Evolutionary conservation across 805 yeast genomes (phyloP).

Genomic region (Candida peoriensis): DNA sequence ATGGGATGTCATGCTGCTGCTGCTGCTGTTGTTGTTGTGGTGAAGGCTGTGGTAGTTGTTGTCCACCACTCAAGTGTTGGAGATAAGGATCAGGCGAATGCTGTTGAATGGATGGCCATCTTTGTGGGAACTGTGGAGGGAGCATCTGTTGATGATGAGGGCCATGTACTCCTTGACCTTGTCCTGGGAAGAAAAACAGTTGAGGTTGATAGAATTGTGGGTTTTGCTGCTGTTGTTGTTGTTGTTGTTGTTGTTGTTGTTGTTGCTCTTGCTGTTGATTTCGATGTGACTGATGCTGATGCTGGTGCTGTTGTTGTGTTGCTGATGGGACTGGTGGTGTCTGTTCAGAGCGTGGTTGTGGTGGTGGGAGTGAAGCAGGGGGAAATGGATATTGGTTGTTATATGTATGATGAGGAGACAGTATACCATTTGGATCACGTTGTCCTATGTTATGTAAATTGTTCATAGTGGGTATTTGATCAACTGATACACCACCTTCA

Average conservation of each 20-base stretch:
- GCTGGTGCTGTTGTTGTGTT: slow-evolving; percentile 4
- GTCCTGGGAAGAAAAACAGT: background rate
- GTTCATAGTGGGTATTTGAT: too few relatives aligned
- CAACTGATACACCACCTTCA: slow-evolving; percentile 12
- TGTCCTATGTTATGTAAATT: too few relatives aligned
- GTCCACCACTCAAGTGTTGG: background rate
- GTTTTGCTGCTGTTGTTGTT: slow-evolving; percentile 2
- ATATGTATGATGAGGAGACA: too few relatives aligned
- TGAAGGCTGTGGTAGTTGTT: background rate
- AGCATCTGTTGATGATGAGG: background rate
- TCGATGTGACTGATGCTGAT: slow-evolving; percentile 5
- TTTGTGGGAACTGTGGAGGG: background rate
- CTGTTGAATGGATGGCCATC: background rate
- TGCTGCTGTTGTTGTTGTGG: background rate
- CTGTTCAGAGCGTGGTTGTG: slow-evolving; percentile 7
- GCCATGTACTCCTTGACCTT: background rate
- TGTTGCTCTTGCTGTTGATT: background rate
- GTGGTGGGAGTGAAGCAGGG: slow-evolving; percentile 6
- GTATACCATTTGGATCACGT: too few relatives aligned
- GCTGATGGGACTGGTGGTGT: slow-evolving; percentile 9
- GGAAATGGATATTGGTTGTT: too few relatives aligned
- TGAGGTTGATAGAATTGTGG: slow-evolving; percentile 4
- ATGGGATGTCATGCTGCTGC: background rate
- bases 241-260: slow-evolving; percentile 6
- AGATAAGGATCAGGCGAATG: too few relatives aligned